Conservation (phyloP, 306 rosid species). For the Inga leiocalycina region DNA sequence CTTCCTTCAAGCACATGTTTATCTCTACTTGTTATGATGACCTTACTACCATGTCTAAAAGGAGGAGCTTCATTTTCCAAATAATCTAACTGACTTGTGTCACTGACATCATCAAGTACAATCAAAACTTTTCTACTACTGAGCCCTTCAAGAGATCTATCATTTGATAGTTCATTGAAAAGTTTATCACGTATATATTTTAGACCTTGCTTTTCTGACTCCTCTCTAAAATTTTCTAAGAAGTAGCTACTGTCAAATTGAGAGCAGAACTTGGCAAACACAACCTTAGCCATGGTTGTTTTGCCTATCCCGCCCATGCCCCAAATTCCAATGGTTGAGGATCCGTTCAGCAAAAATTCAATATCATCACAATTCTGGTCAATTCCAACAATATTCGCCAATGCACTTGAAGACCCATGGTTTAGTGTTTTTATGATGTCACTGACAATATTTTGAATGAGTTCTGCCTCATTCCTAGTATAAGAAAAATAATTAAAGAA, state of each 20-base stretch:
- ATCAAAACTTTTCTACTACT: not conserved
- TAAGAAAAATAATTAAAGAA: not conserved
- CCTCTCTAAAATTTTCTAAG: conserved; percentile 14
- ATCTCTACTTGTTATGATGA: conserved; percentile 30
- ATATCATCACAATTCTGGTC: not conserved
- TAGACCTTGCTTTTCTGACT: not conserved
- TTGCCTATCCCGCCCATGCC: conserved; percentile 32
- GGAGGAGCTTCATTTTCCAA: not conserved
- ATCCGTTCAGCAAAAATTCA: not conserved
- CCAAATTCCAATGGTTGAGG: conserved; percentile 26
- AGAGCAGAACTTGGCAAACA: not conserved
- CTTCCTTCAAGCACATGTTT: not conserved
- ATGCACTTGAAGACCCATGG: not conserved
- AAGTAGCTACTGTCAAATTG: not conserved
- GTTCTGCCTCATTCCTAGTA: conserved; percentile 6
- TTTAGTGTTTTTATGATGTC: not conserved
- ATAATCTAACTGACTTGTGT: not conserved
- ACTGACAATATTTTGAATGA: not conserved
- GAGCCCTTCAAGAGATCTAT: not conserved
- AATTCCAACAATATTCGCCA: not conserved
- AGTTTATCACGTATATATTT: not conserved
- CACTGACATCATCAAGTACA: conserved; percentile 24
- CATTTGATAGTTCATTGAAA: not conserved
- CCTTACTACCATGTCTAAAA: not conserved
- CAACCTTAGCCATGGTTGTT: conserved; percentile 20